Percentiles rank a stretch among this genome's conserved stretches.
Conservation (phyloP, 495 filamentous ascomycete genomes). For the Aspergillus indologenus region DNA sequence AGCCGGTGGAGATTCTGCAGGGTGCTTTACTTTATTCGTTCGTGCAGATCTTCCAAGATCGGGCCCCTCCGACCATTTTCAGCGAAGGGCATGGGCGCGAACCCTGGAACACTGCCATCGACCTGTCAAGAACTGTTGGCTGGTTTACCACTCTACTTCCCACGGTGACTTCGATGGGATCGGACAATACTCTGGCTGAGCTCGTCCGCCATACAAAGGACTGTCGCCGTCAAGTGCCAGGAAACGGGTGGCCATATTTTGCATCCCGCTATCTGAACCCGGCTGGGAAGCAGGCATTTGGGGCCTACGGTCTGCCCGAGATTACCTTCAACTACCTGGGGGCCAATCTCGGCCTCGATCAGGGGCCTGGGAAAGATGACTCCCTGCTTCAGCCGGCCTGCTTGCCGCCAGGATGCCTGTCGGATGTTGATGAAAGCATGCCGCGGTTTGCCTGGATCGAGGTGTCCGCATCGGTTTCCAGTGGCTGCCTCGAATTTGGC, state of each 20-base stretch:
- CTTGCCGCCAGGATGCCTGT: too few relatives aligned
- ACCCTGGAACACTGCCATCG: conserved; percentile 30
- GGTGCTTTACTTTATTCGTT: conserved; percentile 38
- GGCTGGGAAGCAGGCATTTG: conserved; percentile 15
- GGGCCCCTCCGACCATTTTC: conserved; percentile 44
- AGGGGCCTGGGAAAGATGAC: conserved; percentile 52
- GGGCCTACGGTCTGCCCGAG: conserved; percentile 50
- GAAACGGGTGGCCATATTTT: conserved; percentile 28
- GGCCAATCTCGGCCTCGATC: conserved; percentile 50
- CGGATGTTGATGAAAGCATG: too few relatives aligned
- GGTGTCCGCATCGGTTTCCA: too few relatives aligned
- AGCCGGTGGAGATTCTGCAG: neutral
- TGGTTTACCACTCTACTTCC: conserved; percentile 50
- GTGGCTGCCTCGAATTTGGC: too few relatives aligned
- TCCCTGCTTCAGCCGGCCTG: conserved; percentile 43
- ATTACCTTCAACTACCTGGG: conserved; percentile 60
- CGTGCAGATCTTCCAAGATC: conserved; percentile 34
- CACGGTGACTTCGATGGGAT: neutral
- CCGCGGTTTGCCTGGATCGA: too few relatives aligned
- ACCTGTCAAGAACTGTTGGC: conserved; percentile 47
- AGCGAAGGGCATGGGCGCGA: conserved; percentile 49
- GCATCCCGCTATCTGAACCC: conserved; percentile 17
- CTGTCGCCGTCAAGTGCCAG: conserved; percentile 14
- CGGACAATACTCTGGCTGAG: neutral
- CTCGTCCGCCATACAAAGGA: conserved; percentile 20